These are phyloP conservation scores for Tricholoma bakamatsutake DNA, from an alignment of 768 basidiomycete genomes.

Conservation along the genomic window DNA sequence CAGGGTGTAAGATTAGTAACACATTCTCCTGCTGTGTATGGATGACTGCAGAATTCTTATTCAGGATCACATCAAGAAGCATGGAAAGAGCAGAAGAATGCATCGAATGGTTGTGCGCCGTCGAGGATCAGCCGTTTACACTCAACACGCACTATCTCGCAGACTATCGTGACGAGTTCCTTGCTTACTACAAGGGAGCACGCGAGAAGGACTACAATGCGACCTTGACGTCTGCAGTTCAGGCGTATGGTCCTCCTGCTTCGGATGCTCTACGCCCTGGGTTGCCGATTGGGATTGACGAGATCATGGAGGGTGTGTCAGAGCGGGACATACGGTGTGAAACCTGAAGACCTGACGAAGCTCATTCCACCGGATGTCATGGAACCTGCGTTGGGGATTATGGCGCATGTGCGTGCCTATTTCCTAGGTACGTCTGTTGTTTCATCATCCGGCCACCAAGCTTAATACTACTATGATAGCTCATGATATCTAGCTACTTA, in stretches of 20 bases:
- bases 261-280: no score
- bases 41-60: conserved; percentile 37
- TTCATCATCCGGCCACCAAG: not conserved
- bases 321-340: conserved; percentile 30
- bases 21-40: not conserved
- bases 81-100: conserved; percentile 31
- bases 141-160: conserved; percentile 43
- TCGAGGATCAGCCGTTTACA: conserved; percentile 41
- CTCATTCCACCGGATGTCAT: conserved; percentile 44
- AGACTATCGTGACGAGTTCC: conserved; percentile 42
- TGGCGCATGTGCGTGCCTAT: conserved; percentile 68
- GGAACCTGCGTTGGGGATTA: conserved; percentile 55
- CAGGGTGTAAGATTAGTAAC: not conserved
- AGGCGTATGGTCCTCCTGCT: conserved; percentile 8
- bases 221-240: conserved; percentile 20
- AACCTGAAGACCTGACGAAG: conserved; percentile 39
- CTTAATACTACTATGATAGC: no score
- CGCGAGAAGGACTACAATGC: conserved; percentile 27
- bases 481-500: conserved; percentile 42
- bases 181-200: conserved; percentile 40
- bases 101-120: conserved; percentile 39
- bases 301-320: no score
- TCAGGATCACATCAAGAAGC: conserved; percentile 42
- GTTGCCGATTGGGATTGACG: conserved; percentile 23
- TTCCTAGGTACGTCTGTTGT: conserved; percentile 51